Evolutionary conservation across 2,329 filamentous ascomycete species (phyloP), one percentile per base, ranked within the genome.

Genomic region (Eutypella sp.): DNA sequence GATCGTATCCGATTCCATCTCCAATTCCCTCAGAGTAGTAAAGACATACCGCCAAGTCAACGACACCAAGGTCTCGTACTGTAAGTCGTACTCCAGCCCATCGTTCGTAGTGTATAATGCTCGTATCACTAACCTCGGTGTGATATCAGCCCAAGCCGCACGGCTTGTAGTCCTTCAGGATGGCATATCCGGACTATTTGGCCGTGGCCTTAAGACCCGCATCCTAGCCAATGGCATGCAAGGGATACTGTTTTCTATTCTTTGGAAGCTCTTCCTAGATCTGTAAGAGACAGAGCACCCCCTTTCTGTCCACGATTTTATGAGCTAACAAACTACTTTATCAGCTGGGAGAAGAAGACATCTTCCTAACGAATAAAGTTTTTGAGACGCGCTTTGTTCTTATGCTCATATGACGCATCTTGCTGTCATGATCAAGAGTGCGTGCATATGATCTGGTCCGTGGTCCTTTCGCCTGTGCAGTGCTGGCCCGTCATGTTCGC

Each of bases 31-130:
- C 37, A 57, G 71, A 22, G 72, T 75, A 0, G 65, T 75, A 5
- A 75, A 75, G 56, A 75, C 72, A 0, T 75, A 73, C 46, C 69
- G 72, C 1, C 72, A 75, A 49, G 72, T 74, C 47, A 74, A 75
- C 42, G 70, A 74, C 16, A 70, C 63, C 4, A 61, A 71, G 39
- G 64, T 75, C 1, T 73, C 72, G 2, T 75, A 75, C 34, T 48
- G 71, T 74, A 58, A 57, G 61, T 29, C 0, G n/a, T n/a, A n/a
- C n/a, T n/a, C n/a, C n/a, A n/a, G n/a, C n/a, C n/a, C n/a, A n/a
- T n/a, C n/a, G n/a, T n/a, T n/a, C n/a, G n/a, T n/a, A n/a, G n/a
- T n/a, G n/a, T n/a, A n/a, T n/a, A n/a, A n/a, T n/a, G n/a, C 8
- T 39, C 36, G 11, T 13, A 22, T 13, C 4, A 20, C 4, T 6